Evolutionary conservation across 129 eudicot genomes (phyloP).

Genomic region (Calendula officinalis): DNA sequence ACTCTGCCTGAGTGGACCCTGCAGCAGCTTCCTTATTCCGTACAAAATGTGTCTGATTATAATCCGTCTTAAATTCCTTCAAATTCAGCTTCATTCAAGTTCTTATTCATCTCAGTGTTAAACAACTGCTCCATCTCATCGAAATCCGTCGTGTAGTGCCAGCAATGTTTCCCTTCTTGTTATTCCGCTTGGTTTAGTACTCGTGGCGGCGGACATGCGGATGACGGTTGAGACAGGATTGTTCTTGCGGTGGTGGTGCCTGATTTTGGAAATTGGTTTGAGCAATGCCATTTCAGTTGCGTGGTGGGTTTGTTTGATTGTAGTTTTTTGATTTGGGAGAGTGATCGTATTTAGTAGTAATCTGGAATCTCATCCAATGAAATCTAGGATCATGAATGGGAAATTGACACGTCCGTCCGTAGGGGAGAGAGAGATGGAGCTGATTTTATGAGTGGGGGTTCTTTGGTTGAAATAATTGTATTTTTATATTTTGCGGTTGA

Average conservation of each 20-base stretch:
- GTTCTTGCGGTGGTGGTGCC: conserved; percentile 28
- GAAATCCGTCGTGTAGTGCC: conserved; percentile 95
- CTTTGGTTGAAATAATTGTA: neutral
- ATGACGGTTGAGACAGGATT: conserved; percentile 30
- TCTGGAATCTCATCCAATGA: conserved; percentile 71
- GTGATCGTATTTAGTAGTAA: conserved; percentile 11
- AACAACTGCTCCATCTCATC: conserved; percentile 96
- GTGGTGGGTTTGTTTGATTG: conserved; percentile 12
- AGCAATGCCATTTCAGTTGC: conserved; percentile 65
- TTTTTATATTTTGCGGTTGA: conserved; percentile 14
- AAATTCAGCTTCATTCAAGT: conserved; percentile 80
- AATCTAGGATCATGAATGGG: conserved; percentile 50
- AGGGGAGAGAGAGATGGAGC: conserved; percentile 26
- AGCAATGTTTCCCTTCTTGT: conserved; percentile 65
- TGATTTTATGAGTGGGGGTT: conserved; percentile 17
- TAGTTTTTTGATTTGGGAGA: conserved; percentile 2
- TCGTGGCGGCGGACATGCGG: conserved; percentile 33
- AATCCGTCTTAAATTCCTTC: conserved; percentile 94
- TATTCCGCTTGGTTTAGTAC: conserved; percentile 18
- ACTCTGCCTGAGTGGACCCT: conserved; percentile 84
- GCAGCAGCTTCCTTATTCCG: conserved; percentile 93
- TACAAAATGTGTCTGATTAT: conserved; percentile 94
- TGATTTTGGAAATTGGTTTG: conserved; percentile 68
- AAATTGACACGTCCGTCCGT: conserved; percentile 53
- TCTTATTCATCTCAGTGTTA: conserved; percentile 89